Base-by-base conservation (phyloP, 2,329 filamentous ascomycete species). In the Claviceps capensis region DNA sequence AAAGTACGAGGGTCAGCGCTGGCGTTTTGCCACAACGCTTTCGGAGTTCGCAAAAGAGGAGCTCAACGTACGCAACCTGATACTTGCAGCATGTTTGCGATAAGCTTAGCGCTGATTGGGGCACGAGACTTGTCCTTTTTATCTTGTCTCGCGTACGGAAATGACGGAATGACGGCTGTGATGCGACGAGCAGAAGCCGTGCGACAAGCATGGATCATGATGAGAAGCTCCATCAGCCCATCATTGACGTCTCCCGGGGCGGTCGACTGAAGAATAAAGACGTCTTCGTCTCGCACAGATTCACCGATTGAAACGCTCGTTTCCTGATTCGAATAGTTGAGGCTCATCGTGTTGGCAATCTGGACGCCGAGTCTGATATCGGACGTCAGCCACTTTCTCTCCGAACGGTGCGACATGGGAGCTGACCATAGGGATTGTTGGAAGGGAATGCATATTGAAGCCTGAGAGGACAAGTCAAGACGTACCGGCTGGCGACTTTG, bases 221-320 rank as follows among this genome's bases (percentile, higher is more conserved):
- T 96, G 59, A 97, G 79, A 40, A 97, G 80, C 71, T 98, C 91
- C 91, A 98, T 97, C 54, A 98, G 79, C 48, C 89, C 89, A 67
- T 97, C 91, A 71, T 98, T 98, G 73, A 97, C 94, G 66, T 96
- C 90, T 66, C 91, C 90, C 2, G 91, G 91, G 42, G 87, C 85
- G 47, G 93, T 95, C 23, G 91, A 95, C 71, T 97, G 91, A 55
- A 97, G 77, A 62, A 97, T 95, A 73, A 96, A 97, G 65, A 96
- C 90, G 80, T 97, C 91, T 77, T 97, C 91, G 67, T 97, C 91
- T 70, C 91, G 81, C 52, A 97, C 91, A 57, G 87, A 94, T 73
- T 97, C 91, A 66, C 91, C 90, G 61, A 96, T 94, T 19, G 89
- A 95, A 53, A 97, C 89, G 60, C 84, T 88, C 49, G 85, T 90